Evolutionary conservation across 495 filamentous ascomycete species (phyloP).

Genomic region (Saxophila tyrrhenica): DNA sequence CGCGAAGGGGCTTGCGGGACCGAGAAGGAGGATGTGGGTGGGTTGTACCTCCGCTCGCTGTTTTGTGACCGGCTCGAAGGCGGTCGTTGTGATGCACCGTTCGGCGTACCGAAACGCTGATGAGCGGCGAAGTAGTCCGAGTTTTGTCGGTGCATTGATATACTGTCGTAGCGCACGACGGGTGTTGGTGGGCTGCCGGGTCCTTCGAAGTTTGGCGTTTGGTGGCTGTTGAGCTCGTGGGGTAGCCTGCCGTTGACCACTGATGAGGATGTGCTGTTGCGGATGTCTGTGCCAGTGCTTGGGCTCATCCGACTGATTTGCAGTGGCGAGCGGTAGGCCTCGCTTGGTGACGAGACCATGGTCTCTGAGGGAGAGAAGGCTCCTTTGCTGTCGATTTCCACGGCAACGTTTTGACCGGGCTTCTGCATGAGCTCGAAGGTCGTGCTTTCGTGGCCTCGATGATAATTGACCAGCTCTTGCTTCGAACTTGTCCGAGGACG

Average conservation of each 20-base stretch:
- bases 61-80: background rate
- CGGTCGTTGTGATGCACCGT: background rate
- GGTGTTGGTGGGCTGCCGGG: conserved; percentile 11
- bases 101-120: background rate
- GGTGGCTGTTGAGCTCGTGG: background rate
- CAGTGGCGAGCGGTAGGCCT: conserved; percentile 14
- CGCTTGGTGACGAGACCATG: conserved; percentile 11
- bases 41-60: conserved; percentile 3
- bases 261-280: background rate
- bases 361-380: conserved; percentile 1
- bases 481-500: conserved; percentile 46
- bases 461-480: conserved; percentile 59
- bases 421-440: conserved; percentile 20
- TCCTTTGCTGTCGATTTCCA: conserved; percentile 5
- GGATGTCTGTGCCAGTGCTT: background rate
- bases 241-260: background rate
- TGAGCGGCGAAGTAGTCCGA: conserved; percentile 8
- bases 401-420: background rate
- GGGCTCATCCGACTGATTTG: background rate
- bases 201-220: conserved; percentile 2
- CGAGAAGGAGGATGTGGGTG: conserved; percentile 11
- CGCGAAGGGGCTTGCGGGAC: conserved; percentile 10
- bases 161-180: conserved; percentile 8
- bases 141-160: conserved; percentile 4
- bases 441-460: conserved; percentile 17